Percentiles rank a stretch among this genome's conserved stretches.
phyloP scores from a whole-genome alignment of 495 filamentous ascomycete genomes.

The Elaphomyces granulatus region DNA sequence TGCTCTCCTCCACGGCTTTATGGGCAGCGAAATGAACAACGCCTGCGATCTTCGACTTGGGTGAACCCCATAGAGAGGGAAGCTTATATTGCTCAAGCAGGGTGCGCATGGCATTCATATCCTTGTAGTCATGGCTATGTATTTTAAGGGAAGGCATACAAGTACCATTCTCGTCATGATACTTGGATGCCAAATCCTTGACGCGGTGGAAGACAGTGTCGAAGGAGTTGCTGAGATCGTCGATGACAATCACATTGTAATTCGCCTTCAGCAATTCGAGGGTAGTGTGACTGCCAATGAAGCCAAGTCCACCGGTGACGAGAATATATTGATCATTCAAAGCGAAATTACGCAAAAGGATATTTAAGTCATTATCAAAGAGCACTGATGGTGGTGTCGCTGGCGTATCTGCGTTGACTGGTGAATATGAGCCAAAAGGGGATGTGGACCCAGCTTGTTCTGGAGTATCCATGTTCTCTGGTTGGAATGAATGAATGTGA shows the following conservation, averaged over 20 bases:
- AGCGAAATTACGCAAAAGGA: constrained; percentile 23
- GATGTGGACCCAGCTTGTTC: not conserved
- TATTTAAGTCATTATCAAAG: constrained; percentile 27
- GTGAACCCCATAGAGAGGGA: constrained; percentile 21
- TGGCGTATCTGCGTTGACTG: constrained; percentile 17
- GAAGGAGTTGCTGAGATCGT: constrained; percentile 49
- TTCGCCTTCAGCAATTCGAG: constrained; percentile 46
- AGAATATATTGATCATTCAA: constrained; percentile 32
- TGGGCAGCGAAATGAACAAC: constrained; percentile 53
- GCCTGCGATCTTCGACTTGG: constrained; percentile 40
- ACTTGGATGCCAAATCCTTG: constrained; percentile 30
- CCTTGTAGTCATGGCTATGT: constrained; percentile 44
- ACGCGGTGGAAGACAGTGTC: constrained; percentile 39
- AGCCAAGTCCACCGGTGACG: constrained; percentile 51
- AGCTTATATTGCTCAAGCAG: constrained; percentile 27
- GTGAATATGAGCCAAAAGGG: not conserved
- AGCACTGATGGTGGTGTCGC: constrained; percentile 28
- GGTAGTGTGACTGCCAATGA: constrained; percentile 51
- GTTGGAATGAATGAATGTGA: not conserved
- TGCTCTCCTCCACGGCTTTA: constrained; percentile 41
- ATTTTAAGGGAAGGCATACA: constrained; percentile 38
- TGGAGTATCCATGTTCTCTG: not conserved
- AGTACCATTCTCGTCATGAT: constrained; percentile 31
- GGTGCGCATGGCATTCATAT: constrained; percentile 26
- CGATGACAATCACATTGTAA: constrained; percentile 50